Conservation (phyloP, 257 asterid genomes). For the Forsythia suspensa region DNA sequence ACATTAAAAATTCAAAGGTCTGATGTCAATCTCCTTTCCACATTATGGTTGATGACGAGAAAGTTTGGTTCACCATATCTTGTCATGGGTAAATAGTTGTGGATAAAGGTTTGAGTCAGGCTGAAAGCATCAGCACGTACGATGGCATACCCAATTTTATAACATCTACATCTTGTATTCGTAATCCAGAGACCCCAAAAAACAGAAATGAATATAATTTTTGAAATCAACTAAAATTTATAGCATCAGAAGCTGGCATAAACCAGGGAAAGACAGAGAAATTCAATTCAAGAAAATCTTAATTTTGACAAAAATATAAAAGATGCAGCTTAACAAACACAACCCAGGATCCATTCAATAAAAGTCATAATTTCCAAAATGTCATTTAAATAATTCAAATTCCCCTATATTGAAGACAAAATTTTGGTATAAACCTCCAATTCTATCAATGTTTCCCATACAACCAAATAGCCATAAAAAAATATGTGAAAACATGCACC, state of each 20-base stretch:
- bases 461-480: neutral
- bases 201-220: too few relatives aligned
- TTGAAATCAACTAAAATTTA: neutral
- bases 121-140: neutral
- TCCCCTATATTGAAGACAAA: neutral
- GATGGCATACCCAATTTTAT: neutral
- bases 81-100: neutral
- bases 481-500: neutral
- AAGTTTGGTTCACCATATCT: too few relatives aligned
- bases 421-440: neutral
- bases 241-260: neutral
- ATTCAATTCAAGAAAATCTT: neutral
- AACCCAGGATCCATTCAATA: neutral
- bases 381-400: neutral
- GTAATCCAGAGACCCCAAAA: too few relatives aligned
- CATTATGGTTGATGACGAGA: too few relatives aligned
- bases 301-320: neutral
- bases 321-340: neutral
- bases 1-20: neutral
- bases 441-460: neutral
- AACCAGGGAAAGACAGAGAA: neutral
- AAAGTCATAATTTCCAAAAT: neutral
- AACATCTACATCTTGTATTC: too few relatives aligned
- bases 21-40: neutral
- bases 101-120: neutral